These are phyloP conservation scores for Papiliotrema laurentii DNA, from an alignment of 1,284 basidiomycete genomes.

Conservation along the genomic window DNA sequence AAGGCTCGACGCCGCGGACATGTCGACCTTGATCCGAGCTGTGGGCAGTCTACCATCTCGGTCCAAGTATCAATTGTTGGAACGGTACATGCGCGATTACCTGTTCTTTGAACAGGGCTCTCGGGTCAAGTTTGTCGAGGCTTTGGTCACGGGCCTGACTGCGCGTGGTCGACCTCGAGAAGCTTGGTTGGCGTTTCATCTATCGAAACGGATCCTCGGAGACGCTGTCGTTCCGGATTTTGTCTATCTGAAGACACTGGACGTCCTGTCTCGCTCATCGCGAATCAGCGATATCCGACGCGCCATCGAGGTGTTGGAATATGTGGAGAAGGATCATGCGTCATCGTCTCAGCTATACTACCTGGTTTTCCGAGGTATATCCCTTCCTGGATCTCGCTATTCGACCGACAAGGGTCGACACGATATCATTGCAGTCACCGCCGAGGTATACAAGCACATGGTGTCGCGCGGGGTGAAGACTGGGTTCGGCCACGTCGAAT, in stretches of 20 bases:
- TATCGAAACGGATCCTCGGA: conserved; percentile 18
- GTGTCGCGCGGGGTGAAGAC: no score
- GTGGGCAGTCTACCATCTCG: conserved; percentile 14
- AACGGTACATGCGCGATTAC: conserved; percentile 39
- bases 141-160: conserved; percentile 25
- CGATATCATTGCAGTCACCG: no score
- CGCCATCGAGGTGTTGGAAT: conserved; percentile 8
- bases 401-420: no score
- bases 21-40: conserved; percentile 24
- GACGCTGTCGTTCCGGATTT: conserved; percentile 3
- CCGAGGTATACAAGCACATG: no score
- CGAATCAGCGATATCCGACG: conserved; percentile 6
- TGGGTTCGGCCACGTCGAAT: no score
- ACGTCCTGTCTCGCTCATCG: conserved; percentile 8
- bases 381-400: no score
- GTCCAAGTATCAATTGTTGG: conserved; percentile 31
- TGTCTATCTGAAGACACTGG: conserved; percentile 13
- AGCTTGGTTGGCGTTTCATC: conserved; percentile 23
- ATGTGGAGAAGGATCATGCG: conserved; percentile 5
- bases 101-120: conserved; percentile 16
- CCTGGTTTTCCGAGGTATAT: conserved; percentile 7
- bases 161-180: conserved; percentile 13
- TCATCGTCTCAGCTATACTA: conserved; percentile 12
- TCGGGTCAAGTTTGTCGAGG: conserved; percentile 14
- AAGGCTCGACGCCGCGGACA: conserved; percentile 10